Conservation (phyloP, 352 stramenopile species). For the Phytopythium delawarense region DNA sequence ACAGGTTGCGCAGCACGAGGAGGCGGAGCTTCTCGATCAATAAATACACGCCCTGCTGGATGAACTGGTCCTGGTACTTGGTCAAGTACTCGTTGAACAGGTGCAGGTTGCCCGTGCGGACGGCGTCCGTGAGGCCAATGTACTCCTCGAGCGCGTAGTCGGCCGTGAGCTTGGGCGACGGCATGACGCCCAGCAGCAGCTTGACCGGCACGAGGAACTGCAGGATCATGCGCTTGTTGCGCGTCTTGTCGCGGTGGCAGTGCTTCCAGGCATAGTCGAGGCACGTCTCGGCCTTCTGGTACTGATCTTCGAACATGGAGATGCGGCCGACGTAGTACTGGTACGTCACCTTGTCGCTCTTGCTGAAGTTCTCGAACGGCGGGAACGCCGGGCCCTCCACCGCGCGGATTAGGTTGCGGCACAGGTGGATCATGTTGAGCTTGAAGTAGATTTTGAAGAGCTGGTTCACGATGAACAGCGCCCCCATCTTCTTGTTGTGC, state of each 20-base stretch:
- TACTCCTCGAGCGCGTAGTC: conserved; percentile 89
- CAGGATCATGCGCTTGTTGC: conserved; percentile 94
- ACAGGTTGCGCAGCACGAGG: conserved; percentile 93
- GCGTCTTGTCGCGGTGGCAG: conserved; percentile 77
- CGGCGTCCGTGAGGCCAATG: conserved; percentile 86
- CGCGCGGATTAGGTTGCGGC: conserved; percentile 91
- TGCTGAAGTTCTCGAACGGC: conserved; percentile 76
- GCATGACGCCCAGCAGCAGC: conserved; percentile 90
- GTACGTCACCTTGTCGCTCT: conserved; percentile 93
- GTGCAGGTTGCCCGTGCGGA: conserved; percentile 89
- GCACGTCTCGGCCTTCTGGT: conserved; percentile 91
- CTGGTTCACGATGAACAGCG: conserved; percentile 93
- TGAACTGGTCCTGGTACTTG: conserved; percentile 89
- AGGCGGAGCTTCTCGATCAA: conserved; percentile 95
- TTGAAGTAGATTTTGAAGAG: conserved; percentile 98
- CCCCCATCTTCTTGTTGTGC: conserved; percentile 85
- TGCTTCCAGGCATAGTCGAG: conserved; percentile 93
- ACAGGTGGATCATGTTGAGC: conserved; percentile 92
- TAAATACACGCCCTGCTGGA: conserved; percentile 93
- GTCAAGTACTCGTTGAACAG: conserved; percentile 92
- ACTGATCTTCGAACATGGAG: conserved; percentile 97
- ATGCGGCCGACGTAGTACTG: conserved; percentile 95
- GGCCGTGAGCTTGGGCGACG: conserved; percentile 85
- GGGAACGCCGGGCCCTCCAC: conserved; percentile 78
- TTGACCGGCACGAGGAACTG: conserved; percentile 95